Evolutionary conservation across 2,329 filamentous ascomycete species (phyloP).

Genomic region (Aspergillus awamori): DNA sequence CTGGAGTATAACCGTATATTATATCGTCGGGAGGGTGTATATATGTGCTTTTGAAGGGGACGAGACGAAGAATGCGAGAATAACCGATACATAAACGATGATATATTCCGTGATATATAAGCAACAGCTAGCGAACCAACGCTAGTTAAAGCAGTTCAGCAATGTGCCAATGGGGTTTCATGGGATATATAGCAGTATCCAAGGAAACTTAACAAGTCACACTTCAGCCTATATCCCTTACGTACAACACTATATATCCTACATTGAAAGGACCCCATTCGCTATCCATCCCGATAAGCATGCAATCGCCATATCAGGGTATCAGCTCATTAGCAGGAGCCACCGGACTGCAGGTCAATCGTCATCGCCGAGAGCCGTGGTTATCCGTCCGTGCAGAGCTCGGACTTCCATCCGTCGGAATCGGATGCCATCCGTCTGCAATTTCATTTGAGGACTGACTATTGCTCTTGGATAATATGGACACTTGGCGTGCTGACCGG

Average conservation of each 20-base stretch:
- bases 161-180: not conserved
- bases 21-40: not conserved
- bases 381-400: slow-evolving; percentile 1
- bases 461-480: not conserved
- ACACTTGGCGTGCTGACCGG: not conserved
- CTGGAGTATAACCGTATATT: not conserved
- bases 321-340: slow-evolving; percentile 1
- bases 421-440: not conserved
- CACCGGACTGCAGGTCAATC: not conserved
- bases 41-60: not conserved
- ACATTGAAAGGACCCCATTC: not conserved
- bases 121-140: not conserved
- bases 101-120: not conserved
- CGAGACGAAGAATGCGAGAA: not conserved
- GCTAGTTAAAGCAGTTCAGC: not conserved
- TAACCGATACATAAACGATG: slow-evolving; percentile 1
- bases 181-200: not conserved
- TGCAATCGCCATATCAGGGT: not conserved
- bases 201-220: not conserved
- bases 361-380: slow-evolving; percentile 2
- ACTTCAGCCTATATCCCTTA: not conserved
- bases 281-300: not conserved
- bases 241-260: not conserved
- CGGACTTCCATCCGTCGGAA: slow-evolving; percentile 1
- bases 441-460: not conserved